Base-by-base conservation (phyloP, 352 stramenopile species). In the Phytophthora constricta region DNA sequence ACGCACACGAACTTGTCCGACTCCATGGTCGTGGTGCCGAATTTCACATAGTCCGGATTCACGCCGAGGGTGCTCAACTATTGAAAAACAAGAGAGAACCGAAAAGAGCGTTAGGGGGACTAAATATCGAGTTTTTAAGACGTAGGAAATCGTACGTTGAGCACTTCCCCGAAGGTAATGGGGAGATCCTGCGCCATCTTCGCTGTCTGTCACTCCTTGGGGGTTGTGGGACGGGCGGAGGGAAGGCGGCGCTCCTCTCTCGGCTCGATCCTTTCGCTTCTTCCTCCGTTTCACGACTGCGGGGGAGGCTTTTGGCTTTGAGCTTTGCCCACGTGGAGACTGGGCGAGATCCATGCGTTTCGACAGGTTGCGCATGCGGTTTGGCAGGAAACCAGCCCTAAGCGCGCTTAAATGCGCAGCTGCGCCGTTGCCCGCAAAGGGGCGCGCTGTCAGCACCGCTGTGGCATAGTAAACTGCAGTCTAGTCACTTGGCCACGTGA, bases 1-100 rank as follows among this genome's bases (percentile, higher is more conserved):
- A 98, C 92, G 69, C 87, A 97, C 50, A 98, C 91, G 71, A 97
- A 98, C 80, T 98, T 98, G 77, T 99, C 97, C 65, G 94, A 99
- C 82, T 99, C 96, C 94, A 99, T 98, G 19, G 97, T 97, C 65
- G 93, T 95, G 41, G 89, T 93, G 62, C 90, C 90, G 67, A 98
- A 97, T 83, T 97, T 97, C 62, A 98, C 92, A 89, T 93, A 96
- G 69, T 96, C 89, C 22, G 84, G 79, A 68, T 95, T 94, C 62
- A 98, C 86, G 37, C 93, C 93, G 19, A 98, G 70, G 52, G 87
- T 78, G 69, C 81, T 82, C 79, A 98, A 73, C 88, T 96, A 66
- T 61, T n/a, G n/a, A 79, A 9, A 25, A 58, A 34, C 19, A 72
- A 20, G 62, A 59, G 31, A 31, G 3, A 41, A 17, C 19, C 3